These are phyloP conservation scores for Neoboletus brunneissimus DNA, from an alignment of 768 basidiomycete species.

Conservation along the genomic window DNA sequence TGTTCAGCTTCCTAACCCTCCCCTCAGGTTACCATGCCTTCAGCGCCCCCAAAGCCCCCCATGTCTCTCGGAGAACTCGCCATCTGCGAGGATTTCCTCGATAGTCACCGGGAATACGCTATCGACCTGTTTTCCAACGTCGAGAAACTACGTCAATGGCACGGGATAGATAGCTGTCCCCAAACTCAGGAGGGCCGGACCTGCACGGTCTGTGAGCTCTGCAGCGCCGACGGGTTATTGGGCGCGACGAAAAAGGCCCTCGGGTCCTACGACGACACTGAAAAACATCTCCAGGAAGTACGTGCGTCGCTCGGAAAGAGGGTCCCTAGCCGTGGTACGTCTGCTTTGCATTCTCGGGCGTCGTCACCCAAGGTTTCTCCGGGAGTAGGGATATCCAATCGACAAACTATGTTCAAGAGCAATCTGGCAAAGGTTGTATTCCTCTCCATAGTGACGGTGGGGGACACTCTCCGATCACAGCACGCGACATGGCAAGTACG, in stretches of 20 bases:
- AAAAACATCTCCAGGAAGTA: constrained; percentile 2
- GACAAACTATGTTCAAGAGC: constrained; percentile 5
- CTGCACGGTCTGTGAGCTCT: constrained; percentile 15
- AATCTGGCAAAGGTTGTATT: constrained; percentile 7
- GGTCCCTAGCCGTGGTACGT: not conserved
- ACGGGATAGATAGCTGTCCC: constrained; percentile 1
- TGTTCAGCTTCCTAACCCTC: not conserved
- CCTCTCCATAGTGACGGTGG: constrained; percentile 5
- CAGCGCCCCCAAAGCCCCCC: not conserved
- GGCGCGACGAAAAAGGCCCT: constrained; percentile 6
- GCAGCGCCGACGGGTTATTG: constrained; percentile 5
- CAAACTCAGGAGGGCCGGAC: not conserved
- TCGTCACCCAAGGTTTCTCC: not conserved
- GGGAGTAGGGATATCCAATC: not conserved
- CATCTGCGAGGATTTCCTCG: constrained; percentile 15
- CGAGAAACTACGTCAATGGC: not conserved
- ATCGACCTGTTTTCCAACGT: constrained; percentile 9
- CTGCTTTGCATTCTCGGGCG: not conserved
- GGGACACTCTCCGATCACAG: constrained; percentile 14
- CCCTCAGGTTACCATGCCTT: constrained; percentile 1
- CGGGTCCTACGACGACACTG: constrained; percentile 1
- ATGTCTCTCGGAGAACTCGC: constrained; percentile 16
- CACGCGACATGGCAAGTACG: constrained; percentile 14
- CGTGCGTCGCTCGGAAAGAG: constrained; percentile 7
- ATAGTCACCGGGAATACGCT: constrained; percentile 7